Base-by-base conservation (phyloP, 805 yeast genomes). In the Nakazawaea populi region DNA sequence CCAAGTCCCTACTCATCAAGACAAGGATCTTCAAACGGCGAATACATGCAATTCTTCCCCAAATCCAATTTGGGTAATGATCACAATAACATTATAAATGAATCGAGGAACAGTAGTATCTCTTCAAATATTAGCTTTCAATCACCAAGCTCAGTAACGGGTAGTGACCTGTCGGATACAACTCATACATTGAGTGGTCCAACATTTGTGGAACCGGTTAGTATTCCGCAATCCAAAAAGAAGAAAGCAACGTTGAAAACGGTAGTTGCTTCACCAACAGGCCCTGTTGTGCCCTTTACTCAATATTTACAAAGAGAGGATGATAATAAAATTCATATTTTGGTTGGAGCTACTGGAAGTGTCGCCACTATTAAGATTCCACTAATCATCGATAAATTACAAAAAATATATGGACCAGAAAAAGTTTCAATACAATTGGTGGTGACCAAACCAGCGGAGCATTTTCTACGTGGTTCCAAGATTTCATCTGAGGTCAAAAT, bases 361-460 rank as follows among this genome's bases (percentile, higher is more conserved):
- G 97, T 94, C 4, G 99, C 99, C 5, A 89, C 98, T 2, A 89
- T 94, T 55, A 94, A 94, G 66, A 84, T 94, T 27, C 96, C 97
- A 0, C 67, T 86, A 56, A 89, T 94, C 39, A 89, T 94, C 56
- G 96, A 86, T 62, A 89, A 89, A 64, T 74, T 94, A 46, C 85
- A 84, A 63, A 88, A 89, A 65, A 75, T 85, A 6, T 92, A 87
- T 67, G 88, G 90, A 5, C 80, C 71, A 6, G 80, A 81, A 45
- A 82, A 81, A 53, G 84, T 90, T 4, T 82, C 90, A 4, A 87
- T 91, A 54, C 97, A 91, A 66, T 71, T 91, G 47, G 89, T 91
- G 28, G 87, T 87, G 28, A 90, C 97, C 4, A 77, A 82, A 53
- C 80, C 95, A 1, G 96, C 97, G 0, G 89, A 85, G 54, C 91